Conservation (phyloP, 768 basidiomycete genomes). For the Suillus weaverae region DNA sequence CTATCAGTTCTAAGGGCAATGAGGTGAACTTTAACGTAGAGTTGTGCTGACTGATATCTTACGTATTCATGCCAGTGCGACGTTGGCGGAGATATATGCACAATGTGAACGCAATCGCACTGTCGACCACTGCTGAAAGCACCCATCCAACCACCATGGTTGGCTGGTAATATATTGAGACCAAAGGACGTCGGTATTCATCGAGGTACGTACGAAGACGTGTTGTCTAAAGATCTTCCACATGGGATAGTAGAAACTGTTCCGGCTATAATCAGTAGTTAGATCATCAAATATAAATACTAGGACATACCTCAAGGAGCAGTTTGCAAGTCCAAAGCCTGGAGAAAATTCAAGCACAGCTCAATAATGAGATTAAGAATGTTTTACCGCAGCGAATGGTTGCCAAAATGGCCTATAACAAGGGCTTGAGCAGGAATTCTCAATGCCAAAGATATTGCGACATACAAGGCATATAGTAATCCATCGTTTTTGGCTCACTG, state of each 20-base stretch:
- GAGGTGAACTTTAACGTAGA: background rate
- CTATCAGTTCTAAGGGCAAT: slow-evolving; percentile 13
- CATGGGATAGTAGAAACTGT: slow-evolving; percentile 10
- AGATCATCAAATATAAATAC: too few relatives aligned
- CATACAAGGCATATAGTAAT: slow-evolving; percentile 17
- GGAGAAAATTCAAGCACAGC: background rate
- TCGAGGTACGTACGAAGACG: slow-evolving; percentile 9
- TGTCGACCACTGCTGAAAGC: background rate
- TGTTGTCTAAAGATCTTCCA: slow-evolving; percentile 4
- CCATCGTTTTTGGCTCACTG: slow-evolving; percentile 14
- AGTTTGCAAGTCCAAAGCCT: slow-evolving; percentile 14
- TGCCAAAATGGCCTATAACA: slow-evolving; percentile 9
- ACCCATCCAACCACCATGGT: slow-evolving; percentile 17
- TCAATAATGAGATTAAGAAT: background rate
- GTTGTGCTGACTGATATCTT: background rate
- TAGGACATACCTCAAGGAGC: slow-evolving; percentile 1
- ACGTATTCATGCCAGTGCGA: slow-evolving; percentile 14
- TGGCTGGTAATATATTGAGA: slow-evolving; percentile 5
- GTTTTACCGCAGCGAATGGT: slow-evolving; percentile 13
- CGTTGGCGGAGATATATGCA: slow-evolving; percentile 11
- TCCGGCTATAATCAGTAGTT: background rate
- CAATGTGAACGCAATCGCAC: background rate
- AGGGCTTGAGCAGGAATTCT: background rate
- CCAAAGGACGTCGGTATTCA: background rate
- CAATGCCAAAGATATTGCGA: background rate